Evolutionary conservation across 2,329 filamentous ascomycete species (phyloP).

Genomic region (Trichoderma pleuroti): DNA sequence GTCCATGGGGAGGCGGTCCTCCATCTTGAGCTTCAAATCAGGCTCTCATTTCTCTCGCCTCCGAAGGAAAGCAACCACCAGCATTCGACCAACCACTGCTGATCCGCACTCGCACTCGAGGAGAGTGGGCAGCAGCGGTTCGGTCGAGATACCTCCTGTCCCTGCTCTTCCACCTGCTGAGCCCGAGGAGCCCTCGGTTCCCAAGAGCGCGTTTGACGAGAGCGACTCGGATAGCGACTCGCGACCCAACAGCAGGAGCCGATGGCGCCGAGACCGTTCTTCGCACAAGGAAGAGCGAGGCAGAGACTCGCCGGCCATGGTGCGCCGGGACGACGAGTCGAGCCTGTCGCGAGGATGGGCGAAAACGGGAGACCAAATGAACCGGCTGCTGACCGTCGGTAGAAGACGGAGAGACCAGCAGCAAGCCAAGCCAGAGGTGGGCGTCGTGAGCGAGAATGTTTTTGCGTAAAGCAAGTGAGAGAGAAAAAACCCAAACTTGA

Average conservation of each 20-base stretch:
- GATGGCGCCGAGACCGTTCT: slow-evolving; percentile 21
- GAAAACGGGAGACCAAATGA: slow-evolving; percentile 27
- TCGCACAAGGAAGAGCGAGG: slow-evolving; percentile 25
- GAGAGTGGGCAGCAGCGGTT: neutral
- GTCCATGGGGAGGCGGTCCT: slow-evolving; percentile 21
- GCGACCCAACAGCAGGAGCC: slow-evolving; percentile 20
- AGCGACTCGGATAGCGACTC: slow-evolving; percentile 32
- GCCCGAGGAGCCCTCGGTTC: neutral
- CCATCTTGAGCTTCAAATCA: slow-evolving; percentile 28
- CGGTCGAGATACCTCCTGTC: neutral
- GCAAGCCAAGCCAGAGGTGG: slow-evolving; percentile 35
- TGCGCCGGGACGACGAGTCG: neutral
- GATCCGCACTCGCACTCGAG: slow-evolving; percentile 1
- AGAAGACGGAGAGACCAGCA: slow-evolving; percentile 32
- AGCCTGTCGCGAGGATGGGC: slow-evolving; percentile 5
- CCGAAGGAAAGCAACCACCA: slow-evolving; percentile 23
- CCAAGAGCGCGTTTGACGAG: slow-evolving; percentile 33
- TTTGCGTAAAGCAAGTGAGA: slow-evolving; percentile 18
- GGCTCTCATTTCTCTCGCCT: slow-evolving; percentile 29
- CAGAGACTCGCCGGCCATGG: slow-evolving; percentile 17
- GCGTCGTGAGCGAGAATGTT: slow-evolving; percentile 28
- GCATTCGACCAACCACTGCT: slow-evolving; percentile 18
- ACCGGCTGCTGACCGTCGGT: slow-evolving; percentile 25
- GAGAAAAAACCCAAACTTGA: neutral
- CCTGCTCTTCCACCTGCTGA: neutral